phyloP scores from a whole-genome alignment of 1,284 basidiomycete species.

The Pascua sp. region DNA sequence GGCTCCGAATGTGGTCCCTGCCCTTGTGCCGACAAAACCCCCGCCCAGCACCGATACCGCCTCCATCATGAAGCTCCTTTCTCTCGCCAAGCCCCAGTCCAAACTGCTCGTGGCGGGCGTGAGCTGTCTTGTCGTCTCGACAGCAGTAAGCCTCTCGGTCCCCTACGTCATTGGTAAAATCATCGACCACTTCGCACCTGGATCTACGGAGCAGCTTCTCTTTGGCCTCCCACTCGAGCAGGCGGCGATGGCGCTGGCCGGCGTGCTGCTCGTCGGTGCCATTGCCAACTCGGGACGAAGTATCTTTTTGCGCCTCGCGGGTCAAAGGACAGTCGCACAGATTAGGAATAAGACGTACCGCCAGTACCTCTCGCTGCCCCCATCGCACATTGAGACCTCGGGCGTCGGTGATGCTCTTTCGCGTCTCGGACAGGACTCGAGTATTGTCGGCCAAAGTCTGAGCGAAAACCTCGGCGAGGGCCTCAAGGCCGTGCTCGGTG shows the following conservation, averaged over 20 bases:
- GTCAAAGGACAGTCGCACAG: conserved; percentile 43
- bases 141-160: conserved; percentile 40
- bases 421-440: conserved; percentile 46
- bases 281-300: conserved; percentile 41
- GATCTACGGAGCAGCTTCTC: conserved; percentile 36
- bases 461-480: conserved; percentile 47
- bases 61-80: conserved; percentile 38
- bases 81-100: conserved; percentile 46
- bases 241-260: conserved; percentile 33
- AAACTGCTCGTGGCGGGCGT: conserved; percentile 37
- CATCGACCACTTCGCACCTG: conserved; percentile 47
- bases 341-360: conserved; percentile 47
- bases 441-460: conserved; percentile 44
- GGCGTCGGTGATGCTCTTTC: conserved; percentile 48
- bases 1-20: too few species aligned
- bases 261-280: conserved; percentile 39
- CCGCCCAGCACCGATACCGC: conserved; percentile 34
- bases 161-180: conserved; percentile 47
- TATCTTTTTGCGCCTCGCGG: conserved; percentile 41
- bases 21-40: too few species aligned
- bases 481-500: conserved; percentile 44
- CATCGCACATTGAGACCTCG: conserved; percentile 44
- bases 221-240: conserved; percentile 45
- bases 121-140: conserved; percentile 36
- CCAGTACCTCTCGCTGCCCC: conserved; percentile 44